Evolutionary conservation across 1,284 basidiomycete species (phyloP).

Genomic region (Phenoliferia sp.): DNA sequence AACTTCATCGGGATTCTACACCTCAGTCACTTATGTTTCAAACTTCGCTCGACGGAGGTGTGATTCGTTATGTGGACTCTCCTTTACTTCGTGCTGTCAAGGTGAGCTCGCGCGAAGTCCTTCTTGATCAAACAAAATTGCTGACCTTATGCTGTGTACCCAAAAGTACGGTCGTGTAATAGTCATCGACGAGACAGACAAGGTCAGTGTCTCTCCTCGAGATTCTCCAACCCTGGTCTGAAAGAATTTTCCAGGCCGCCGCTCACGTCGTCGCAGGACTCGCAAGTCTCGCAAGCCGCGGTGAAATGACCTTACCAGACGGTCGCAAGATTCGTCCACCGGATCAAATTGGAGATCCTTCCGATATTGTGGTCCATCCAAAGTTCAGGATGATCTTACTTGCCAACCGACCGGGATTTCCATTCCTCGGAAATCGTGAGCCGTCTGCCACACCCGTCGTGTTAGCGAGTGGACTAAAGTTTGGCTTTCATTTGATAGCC

Average conservation of each 20-base stretch:
- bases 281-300: conserved; percentile 41
- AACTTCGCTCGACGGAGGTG: conserved; percentile 36
- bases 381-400: conserved; percentile 43
- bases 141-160: background rate
- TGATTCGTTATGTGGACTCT: conserved; percentile 40
- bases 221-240: background rate
- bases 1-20: conserved; percentile 38
- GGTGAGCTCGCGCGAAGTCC: background rate
- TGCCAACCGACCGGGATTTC: conserved; percentile 43
- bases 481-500: conserved; percentile 24
- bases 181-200: conserved; percentile 45
- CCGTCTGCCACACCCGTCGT: background rate
- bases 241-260: conserved; percentile 28
- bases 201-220: too few species aligned
- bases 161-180: conserved; percentile 40
- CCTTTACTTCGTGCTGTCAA: conserved; percentile 42
- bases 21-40: conserved; percentile 18
- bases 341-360: background rate
- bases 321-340: conserved; percentile 32
- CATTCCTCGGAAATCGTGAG: conserved; percentile 36
- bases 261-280: conserved; percentile 43
- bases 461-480: background rate
- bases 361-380: conserved; percentile 36
- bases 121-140: background rate
- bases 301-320: conserved; percentile 42